These are phyloP conservation scores for Cadophora luteo-olivacea DNA, from an alignment of 2,329 filamentous ascomycete genomes.

Conservation along the genomic window DNA sequence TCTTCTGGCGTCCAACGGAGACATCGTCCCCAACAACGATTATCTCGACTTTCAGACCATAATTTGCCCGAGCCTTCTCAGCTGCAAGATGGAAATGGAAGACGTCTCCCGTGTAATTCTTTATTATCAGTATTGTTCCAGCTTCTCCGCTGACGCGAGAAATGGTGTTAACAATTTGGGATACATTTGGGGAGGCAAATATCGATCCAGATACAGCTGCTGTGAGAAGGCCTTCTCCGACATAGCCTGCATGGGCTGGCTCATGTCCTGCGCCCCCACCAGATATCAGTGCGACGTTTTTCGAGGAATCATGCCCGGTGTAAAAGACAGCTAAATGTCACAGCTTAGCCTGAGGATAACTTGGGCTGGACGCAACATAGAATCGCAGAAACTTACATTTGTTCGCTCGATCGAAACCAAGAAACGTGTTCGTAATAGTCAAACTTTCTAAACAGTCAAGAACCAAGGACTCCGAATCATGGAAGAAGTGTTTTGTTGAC, in stretches of 20 bases:
- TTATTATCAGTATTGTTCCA: conserved; percentile 40
- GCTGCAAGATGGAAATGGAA: conserved; percentile 49
- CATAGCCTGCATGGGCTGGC: conserved; percentile 49
- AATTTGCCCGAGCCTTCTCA: conserved; percentile 43
- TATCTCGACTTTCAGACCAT: conserved; percentile 25
- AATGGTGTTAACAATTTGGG: conserved; percentile 48
- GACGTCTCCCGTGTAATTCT: conserved; percentile 50
- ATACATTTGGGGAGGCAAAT: conserved; percentile 48
- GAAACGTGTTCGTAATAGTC: conserved; percentile 50
- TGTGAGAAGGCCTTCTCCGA: conserved; percentile 47
- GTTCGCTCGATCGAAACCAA: conserved; percentile 51
- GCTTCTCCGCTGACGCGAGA: conserved; percentile 37
- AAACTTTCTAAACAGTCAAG: conserved; percentile 53
- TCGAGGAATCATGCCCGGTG: conserved; percentile 23
- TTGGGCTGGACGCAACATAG: neutral
- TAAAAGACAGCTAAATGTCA: conserved; percentile 11
- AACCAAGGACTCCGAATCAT: conserved; percentile 46
- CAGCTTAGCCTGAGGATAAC: conserved; percentile 46
- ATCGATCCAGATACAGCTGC: conserved; percentile 48
- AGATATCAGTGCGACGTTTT: conserved; percentile 30
- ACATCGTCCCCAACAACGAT: conserved; percentile 47
- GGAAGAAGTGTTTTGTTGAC: conserved; percentile 25
- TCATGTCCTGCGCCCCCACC: conserved; percentile 41
- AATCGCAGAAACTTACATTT: conserved; percentile 42
- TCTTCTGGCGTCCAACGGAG: conserved; percentile 52